Evolutionary conservation across 768 basidiomycete genomes (phyloP).

Genomic region (Tylopilus vinaceipallidus): DNA sequence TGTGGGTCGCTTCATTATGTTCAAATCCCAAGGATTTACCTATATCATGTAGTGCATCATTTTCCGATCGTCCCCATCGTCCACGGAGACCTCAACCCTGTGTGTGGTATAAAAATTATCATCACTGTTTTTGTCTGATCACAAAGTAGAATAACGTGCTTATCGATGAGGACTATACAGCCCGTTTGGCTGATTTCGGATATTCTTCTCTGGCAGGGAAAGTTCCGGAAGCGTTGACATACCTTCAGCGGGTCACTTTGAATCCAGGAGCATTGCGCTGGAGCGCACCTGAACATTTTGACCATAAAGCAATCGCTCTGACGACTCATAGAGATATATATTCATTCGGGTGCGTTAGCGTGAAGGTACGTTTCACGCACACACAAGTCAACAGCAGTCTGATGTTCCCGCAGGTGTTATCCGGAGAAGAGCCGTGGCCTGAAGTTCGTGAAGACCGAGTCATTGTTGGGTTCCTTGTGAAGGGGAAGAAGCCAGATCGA

Average conservation of each 20-base stretch:
- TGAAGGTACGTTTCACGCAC: neutral
- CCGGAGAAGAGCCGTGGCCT: too few relatives aligned
- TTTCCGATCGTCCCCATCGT: neutral
- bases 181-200: neutral
- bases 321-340: neutral
- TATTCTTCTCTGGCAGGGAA: neutral
- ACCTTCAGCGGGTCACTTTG: neutral
- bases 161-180: neutral
- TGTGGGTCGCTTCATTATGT: neutral
- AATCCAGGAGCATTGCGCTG: neutral
- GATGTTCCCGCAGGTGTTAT: too few relatives aligned
- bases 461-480: too few relatives aligned
- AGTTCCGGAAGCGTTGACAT: neutral
- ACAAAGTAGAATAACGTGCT: conserved; percentile 1
- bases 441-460: too few relatives aligned
- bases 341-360: neutral
- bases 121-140: neutral
- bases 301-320: neutral
- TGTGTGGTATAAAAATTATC: neutral
- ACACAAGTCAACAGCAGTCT: too few relatives aligned
- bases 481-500: too few relatives aligned
- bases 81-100: neutral
- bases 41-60: conserved; percentile 1
- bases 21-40: too few relatives aligned
- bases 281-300: neutral